Percentiles rank a stretch among this genome's conserved stretches.
phyloP scores from a whole-genome alignment of 2,329 filamentous ascomycete genomes.

The Tolypocladium ovalisporum region DNA sequence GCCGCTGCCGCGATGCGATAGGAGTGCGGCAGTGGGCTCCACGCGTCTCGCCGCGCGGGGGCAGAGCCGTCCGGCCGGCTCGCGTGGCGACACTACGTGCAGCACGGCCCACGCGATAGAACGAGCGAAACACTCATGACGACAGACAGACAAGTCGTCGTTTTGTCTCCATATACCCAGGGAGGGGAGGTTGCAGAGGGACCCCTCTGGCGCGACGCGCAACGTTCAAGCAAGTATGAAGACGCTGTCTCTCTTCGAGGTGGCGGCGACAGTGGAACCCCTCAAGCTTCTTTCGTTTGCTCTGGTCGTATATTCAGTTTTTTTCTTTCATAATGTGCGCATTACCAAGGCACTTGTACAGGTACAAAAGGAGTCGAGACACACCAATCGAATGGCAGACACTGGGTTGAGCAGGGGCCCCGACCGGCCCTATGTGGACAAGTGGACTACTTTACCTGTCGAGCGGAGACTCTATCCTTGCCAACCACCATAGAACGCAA shows the following conservation, averaged over 20 bases:
- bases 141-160: neutral
- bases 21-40: neutral
- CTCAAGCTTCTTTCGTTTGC: neutral
- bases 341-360: slow-evolving; percentile 6
- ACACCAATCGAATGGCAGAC: slow-evolving; percentile 18
- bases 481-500: slow-evolving; percentile 3
- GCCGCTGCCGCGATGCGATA: slow-evolving; percentile 41
- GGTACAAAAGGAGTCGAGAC: slow-evolving; percentile 8
- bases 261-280: neutral
- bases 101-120: neutral
- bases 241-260: neutral
- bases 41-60: neutral
- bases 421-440: slow-evolving; percentile 7
- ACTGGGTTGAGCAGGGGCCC: slow-evolving; percentile 8
- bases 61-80: neutral
- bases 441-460: neutral
- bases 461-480: neutral
- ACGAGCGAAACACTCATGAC: neutral
- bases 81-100: neutral
- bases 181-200: neutral
- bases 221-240: neutral
- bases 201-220: neutral
- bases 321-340: slow-evolving; percentile 1
- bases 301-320: neutral
- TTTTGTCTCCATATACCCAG: neutral